Base-by-base conservation (phyloP, 1,139 yeast species). In the Protomyces gravidus region DNA sequence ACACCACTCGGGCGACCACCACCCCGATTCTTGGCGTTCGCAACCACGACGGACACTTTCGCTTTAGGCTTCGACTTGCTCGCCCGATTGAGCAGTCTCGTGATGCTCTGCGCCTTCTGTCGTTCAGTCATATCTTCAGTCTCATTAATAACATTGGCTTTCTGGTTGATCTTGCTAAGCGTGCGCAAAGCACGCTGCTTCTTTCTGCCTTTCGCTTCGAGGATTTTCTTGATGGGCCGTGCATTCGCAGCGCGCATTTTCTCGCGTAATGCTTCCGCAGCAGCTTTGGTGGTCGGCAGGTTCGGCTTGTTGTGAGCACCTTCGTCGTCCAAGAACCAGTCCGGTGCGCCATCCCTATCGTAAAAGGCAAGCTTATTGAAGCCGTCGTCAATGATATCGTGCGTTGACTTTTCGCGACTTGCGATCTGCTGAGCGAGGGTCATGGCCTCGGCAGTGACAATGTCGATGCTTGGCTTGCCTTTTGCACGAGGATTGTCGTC, bases 1-100 rank as follows among this genome's bases (percentile, higher is more conserved):
- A 92, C 83, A 70, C 98, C 99, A 75, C 83, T 86, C 36, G 99
- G 99, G 76, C 99, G 86, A 61, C 98, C 98, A 67, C 89, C 79
- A 64, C 96, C 96, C 71, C 78, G 85, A 73, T 90, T 90, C 50
- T 78, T 73, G 67, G 97, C 97, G 61, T 78, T 76, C n/a, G 99
- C 97, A 66, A 84, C 90, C 64, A 92, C 96, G 65, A 89, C 80
- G 0, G 95, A 87, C 42, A 89, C 87, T 78, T 85, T 85, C 30
- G 95, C 96, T 71, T 83, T 86, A 30, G 77, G 75, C 72, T 82
- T 81, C 77, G 85, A 86, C 58, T 75, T 71, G 64, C 87, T 80
- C 67, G 86, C 78, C 72, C 86, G 88, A 68, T 81, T 83, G 89
- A 90, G 86, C 72, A 92, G 80, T 68, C 84, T 85, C 66, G 86